Evolutionary conservation across 345 rosid genomes (phyloP).

Genomic region (Eutrema heterophyllum): DNA sequence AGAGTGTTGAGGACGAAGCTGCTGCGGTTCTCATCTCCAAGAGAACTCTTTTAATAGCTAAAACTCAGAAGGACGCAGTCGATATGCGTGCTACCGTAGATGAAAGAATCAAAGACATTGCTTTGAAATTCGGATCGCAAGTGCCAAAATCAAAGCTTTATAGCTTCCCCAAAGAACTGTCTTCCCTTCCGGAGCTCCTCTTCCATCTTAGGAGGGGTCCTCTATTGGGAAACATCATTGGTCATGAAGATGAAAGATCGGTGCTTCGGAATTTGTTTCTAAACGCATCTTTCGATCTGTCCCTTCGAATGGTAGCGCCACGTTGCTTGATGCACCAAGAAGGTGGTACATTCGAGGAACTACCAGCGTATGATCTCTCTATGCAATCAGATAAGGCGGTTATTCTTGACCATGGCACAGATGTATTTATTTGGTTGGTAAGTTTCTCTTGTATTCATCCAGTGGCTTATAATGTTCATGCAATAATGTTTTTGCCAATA

Average conservation of each 20-base stretch:
- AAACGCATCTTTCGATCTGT: slow-evolving; percentile 87
- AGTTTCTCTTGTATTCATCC: slow-evolving; percentile 18
- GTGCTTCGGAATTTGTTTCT: slow-evolving; percentile 80
- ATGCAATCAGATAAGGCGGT: slow-evolving; percentile 99
- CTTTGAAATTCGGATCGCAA: slow-evolving; percentile 71
- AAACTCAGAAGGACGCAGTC: slow-evolving; percentile 54
- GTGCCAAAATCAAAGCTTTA: slow-evolving; percentile 75
- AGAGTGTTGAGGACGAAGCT: slow-evolving; percentile 79
- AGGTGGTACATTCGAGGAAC: slow-evolving; percentile 96
- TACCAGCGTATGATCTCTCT: slow-evolving; percentile 83
- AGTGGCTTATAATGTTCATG: background rate
- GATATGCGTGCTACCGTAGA: slow-evolving; percentile 73
- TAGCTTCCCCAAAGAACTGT: slow-evolving; percentile 83
- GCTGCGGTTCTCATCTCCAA: slow-evolving; percentile 87
- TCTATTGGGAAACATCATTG: slow-evolving; percentile 87
- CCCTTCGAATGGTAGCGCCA: slow-evolving; percentile 93
- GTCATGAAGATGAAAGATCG: slow-evolving; percentile 97
- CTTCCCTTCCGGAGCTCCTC: slow-evolving; percentile 70
- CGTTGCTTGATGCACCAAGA: slow-evolving; percentile 93
- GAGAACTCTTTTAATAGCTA: slow-evolving; percentile 79
- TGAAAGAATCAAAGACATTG: slow-evolving; percentile 91
- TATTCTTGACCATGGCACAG: slow-evolving; percentile 96
- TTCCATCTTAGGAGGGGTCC: slow-evolving; percentile 96
- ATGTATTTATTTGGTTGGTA: slow-evolving; percentile 98
- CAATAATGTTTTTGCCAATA: background rate